Base-by-base conservation (phyloP, 257 asterid species). In the Plantago major region DNA sequence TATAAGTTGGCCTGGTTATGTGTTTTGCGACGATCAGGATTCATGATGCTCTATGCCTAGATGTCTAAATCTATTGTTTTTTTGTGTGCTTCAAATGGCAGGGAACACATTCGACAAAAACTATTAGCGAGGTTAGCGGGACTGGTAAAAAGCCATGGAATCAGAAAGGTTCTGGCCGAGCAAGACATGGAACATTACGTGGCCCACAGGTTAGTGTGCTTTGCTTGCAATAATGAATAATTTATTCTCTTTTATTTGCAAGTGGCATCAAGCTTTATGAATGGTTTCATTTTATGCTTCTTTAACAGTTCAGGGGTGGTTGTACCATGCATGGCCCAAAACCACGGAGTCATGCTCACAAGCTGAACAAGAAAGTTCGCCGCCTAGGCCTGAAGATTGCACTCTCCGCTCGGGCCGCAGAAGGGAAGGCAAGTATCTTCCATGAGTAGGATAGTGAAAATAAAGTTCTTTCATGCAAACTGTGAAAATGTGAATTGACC, bases 51-150 rank as follows among this genome's bases (percentile, higher is more conserved):
- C 26, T 59, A 11, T 19, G 30, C 40, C 51, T 59, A 22, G 52
- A 16, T 60, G 42, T 18, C 14, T 13, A 44, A 43, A 18, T 13
- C 26, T 22, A 22, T 22, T 58, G 19, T 59, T 11, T 60, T 42
- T 18, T 42, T 33, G 38, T 60, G 62, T 66, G 63, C 42, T n/a
- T 33, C 40, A 50, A 67, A 67, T 69, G 45, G 60, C 66, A 91
- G 98, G 98, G 98, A 28, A 89, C 97, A 37, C 97, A 92, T 70
- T 89, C 99, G 49, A 92, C 97, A 14, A 86, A 92, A 86, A 86
- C 89, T 61, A 76, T 84, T 33, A 86, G 97, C 63, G 97, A 92
- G 81, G 99, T 92, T 58, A 89, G 97, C 74, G 99, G 99, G 58
- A 86, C 96, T 56, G 99, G 99, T 22, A 79, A 84, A 76, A 92